phyloP scores from a whole-genome alignment of 2,329 filamentous ascomycete genomes.

The Lasiodiplodia sp. region DNA sequence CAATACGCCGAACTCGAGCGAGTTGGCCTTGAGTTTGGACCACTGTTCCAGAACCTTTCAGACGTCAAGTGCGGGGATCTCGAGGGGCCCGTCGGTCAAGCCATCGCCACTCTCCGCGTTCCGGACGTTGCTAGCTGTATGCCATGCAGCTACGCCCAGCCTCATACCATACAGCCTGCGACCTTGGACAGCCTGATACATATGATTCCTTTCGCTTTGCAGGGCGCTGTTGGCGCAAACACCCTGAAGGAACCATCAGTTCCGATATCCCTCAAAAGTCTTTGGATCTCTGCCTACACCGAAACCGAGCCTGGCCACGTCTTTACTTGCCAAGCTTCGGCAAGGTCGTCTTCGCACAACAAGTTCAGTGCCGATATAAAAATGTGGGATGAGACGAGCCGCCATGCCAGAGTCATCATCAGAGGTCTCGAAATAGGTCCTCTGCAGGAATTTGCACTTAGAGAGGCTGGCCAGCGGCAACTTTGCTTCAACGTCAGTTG shows the following conservation, averaged over 20 bases:
- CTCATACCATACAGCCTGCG: slow-evolving; percentile 23
- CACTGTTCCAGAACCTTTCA: slow-evolving; percentile 12
- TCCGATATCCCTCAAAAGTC: slow-evolving; percentile 1
- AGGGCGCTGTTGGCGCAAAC: neutral
- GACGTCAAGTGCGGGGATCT: slow-evolving; percentile 12
- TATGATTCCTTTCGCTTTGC: slow-evolving; percentile 10
- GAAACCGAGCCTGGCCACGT: slow-evolving; percentile 3
- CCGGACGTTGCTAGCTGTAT: slow-evolving; percentile 12
- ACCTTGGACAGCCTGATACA: slow-evolving; percentile 23
- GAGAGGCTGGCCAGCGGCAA: slow-evolving; percentile 19
- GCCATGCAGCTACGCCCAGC: slow-evolving; percentile 6
- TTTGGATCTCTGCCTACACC: slow-evolving; percentile 6
- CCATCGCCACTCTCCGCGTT: slow-evolving; percentile 4
- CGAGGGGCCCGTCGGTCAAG: neutral
- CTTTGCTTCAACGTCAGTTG: slow-evolving; percentile 27
- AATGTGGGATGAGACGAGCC: slow-evolving; percentile 24
- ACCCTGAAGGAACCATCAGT: slow-evolving; percentile 16
- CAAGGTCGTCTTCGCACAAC: neutral
- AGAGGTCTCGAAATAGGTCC: slow-evolving; percentile 22
- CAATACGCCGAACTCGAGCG: slow-evolving; percentile 18
- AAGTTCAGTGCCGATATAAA: neutral
- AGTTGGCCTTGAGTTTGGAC: slow-evolving; percentile 20
- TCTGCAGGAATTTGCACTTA: slow-evolving; percentile 14
- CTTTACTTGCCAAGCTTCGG: slow-evolving; percentile 7
- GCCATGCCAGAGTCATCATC: slow-evolving; percentile 15